A percentile compares a stretch with the other conserved stretches of the same genome.
Evolutionary conservation across 345 rosid species (phyloP).

Genomic region (Chamaenerion angustifolium): DNA sequence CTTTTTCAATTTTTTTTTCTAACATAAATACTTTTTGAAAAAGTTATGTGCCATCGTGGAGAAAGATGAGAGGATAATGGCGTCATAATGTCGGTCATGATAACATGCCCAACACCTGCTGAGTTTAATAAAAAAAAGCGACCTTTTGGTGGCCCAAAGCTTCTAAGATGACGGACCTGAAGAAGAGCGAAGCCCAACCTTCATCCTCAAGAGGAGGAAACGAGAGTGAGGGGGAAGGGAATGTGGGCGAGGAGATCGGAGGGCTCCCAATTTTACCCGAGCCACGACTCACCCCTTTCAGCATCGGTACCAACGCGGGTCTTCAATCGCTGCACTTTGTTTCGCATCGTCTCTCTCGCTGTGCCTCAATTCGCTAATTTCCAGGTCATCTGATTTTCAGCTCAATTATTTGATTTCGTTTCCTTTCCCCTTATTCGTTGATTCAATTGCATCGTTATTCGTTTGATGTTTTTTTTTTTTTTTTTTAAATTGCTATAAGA

Average conservation of each 20-base stretch:
- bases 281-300: no score
- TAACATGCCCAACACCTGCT: no score
- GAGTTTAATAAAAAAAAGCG: no score
- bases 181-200: neutral
- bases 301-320: neutral
- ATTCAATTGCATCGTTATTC: neutral
- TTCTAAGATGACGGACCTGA: no score
- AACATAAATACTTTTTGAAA: no score
- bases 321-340: neutral
- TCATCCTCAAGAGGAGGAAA: neutral
- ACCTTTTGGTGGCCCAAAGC: no score
- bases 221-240: neutral
- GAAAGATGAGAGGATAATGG: no score
- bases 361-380: neutral
- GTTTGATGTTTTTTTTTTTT: neutral
- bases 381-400: constrained; percentile 1
- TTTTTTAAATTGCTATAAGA: neutral
- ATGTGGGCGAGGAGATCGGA: constrained; percentile 1
- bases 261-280: neutral
- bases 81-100: no score
- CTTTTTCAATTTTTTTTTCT: no score
- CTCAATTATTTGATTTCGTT: neutral
- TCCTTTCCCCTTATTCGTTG: neutral
- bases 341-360: neutral
- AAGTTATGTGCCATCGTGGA: no score